A percentile compares a stretch with the other conserved stretches of the same genome.
Evolutionary conservation across 2,329 filamentous ascomycete genomes (phyloP).

Genomic region (Paramyrothecium roridum): DNA sequence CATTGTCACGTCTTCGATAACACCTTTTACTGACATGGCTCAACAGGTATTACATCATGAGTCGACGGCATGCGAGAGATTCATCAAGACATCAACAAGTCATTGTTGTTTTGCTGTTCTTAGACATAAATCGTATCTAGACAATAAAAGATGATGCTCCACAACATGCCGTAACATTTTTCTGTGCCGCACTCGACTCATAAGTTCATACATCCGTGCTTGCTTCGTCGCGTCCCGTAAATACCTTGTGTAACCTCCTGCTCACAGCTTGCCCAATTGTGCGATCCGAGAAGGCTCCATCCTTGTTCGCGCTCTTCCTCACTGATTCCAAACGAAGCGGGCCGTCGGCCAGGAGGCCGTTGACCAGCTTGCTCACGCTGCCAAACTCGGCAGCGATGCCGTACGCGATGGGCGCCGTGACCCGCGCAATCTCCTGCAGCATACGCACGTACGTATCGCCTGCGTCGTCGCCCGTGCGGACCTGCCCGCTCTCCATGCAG

Average conservation of each 20-base stretch:
- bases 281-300: conserved; percentile 53
- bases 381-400: conserved; percentile 63
- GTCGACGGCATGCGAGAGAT: no score
- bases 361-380: conserved; percentile 54
- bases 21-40: conserved; percentile 17
- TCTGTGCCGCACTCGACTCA: background rate
- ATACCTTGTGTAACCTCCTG: conserved; percentile 56
- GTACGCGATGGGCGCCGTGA: conserved; percentile 70
- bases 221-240: conserved; percentile 51
- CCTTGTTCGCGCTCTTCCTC: conserved; percentile 51
- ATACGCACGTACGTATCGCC: conserved; percentile 70
- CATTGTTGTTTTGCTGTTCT: background rate
- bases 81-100: background rate
- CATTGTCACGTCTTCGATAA: conserved; percentile 17
- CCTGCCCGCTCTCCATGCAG: conserved; percentile 77
- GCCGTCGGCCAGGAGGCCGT: conserved; percentile 56
- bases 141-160: background rate
- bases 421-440: conserved; percentile 66
- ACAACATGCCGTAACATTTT: background rate
- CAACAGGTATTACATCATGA: no score
- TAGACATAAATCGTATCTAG: background rate
- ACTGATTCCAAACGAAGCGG: conserved; percentile 61
- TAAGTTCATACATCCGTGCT: conserved; percentile 48
- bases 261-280: conserved; percentile 57
- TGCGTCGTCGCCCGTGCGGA: conserved; percentile 63